Percentiles rank a stretch among this genome's conserved stretches.
These are phyloP conservation scores for Sugiyamaella sp. DNA, from an alignment of 1,139 yeast species.

Conservation along the genomic window DNA sequence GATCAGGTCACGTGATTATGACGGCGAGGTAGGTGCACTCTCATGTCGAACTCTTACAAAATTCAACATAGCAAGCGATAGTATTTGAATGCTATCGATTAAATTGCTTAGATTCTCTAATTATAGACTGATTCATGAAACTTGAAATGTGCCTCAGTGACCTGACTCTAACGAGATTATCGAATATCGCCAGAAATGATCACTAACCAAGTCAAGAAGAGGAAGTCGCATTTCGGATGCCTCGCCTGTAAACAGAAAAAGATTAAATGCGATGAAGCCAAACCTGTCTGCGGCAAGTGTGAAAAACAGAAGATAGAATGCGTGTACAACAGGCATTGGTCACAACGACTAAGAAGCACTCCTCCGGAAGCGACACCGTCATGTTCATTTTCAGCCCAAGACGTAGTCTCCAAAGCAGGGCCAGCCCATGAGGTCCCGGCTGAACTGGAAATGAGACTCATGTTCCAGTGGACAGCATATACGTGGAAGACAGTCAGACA, in stretches of 20 bases:
- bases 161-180: too few species aligned
- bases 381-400: not conserved
- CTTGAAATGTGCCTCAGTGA: too few species aligned
- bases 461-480: slow-evolving; percentile 23
- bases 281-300: slow-evolving; percentile 24
- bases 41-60: too few species aligned
- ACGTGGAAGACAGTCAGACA: slow-evolving; percentile 18
- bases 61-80: too few species aligned
- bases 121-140: too few species aligned
- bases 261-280: slow-evolving; percentile 26
- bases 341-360: not conserved
- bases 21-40: too few species aligned
- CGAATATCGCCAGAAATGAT: not conserved
- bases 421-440: not conserved
- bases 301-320: slow-evolving; percentile 18
- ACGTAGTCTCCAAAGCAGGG: slow-evolving; percentile 17
- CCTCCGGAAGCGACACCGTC: slow-evolving; percentile 1
- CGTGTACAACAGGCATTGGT: slow-evolving; percentile 20
- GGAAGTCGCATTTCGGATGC: slow-evolving; percentile 27
- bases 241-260: slow-evolving; percentile 23
- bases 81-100: too few species aligned
- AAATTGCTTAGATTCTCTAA: too few species aligned
- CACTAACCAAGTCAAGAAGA: slow-evolving; percentile 14
- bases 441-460: slow-evolving; percentile 18
- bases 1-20: too few species aligned